Conservation (phyloP, 176 grass and related monocot species). For the Oryza longistaminata region DNA sequence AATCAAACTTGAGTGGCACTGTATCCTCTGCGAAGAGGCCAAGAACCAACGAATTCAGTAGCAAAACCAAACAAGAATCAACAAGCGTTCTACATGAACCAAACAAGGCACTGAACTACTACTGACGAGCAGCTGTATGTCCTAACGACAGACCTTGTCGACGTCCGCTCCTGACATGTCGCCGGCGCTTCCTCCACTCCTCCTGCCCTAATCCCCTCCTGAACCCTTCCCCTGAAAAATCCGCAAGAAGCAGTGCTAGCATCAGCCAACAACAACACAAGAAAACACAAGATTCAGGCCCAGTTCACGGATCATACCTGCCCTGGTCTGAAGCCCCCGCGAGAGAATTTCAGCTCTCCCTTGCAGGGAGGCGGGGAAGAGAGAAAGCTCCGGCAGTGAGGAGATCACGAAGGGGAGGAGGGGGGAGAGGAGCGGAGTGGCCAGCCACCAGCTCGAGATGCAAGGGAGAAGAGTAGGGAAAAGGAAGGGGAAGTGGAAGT, state of each 20-base stretch:
- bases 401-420: too few species aligned
- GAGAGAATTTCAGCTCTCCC: too few species aligned
- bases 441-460: too few species aligned
- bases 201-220: constrained; percentile 23
- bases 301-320: too few species aligned
- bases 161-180: constrained; percentile 60
- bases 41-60: not conserved
- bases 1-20: not conserved
- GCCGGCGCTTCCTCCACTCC: constrained; percentile 25
- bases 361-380: too few species aligned
- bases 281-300: too few species aligned
- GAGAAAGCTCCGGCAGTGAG: too few species aligned
- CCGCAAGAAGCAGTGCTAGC: not conserved
- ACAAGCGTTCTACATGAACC: not conserved
- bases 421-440: too few species aligned
- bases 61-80: not conserved
- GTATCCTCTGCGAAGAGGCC: not conserved
- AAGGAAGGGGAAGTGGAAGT: not conserved
- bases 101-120: not conserved
- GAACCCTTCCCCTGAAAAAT: not conserved
- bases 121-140: constrained; percentile 62
- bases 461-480: not conserved
- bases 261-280: too few species aligned
- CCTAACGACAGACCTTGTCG: constrained; percentile 66
- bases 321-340: too few species aligned